Evolutionary conservation across 176 grass and related monocot species (phyloP).

Genomic region (Triticum timopheevii): DNA sequence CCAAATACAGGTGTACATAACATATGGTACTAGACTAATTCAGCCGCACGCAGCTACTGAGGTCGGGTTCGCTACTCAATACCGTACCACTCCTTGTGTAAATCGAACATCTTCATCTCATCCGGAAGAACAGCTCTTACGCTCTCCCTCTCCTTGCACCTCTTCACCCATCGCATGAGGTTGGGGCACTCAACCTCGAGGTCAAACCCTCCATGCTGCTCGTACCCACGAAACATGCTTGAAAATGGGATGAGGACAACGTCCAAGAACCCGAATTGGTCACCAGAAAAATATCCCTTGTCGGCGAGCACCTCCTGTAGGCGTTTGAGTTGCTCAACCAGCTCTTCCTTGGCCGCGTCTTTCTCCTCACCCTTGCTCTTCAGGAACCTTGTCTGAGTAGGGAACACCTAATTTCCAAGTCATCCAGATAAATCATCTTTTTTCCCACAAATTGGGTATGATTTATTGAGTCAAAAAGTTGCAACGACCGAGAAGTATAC

Average conservation of each 20-base stretch:
- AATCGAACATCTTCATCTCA: constrained; percentile 1
- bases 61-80: neutral
- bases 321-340: constrained; percentile 7
- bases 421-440: neutral
- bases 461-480: too few species aligned
- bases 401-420: constrained; percentile 12
- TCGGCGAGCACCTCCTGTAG: constrained; percentile 31
- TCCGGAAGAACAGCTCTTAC: constrained; percentile 1
- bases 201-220: constrained; percentile 7
- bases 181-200: constrained; percentile 14
- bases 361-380: constrained; percentile 33
- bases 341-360: constrained; percentile 4
- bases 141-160: constrained; percentile 44
- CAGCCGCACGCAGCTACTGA: neutral
- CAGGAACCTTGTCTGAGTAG: constrained; percentile 19
- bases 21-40: too few species aligned
- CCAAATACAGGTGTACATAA: too few species aligned
- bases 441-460: too few species aligned
- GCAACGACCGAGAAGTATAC: too few species aligned
- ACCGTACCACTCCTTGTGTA: constrained; percentile 36
- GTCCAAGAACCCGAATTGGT: constrained; percentile 37
- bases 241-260: constrained; percentile 25
- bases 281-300: constrained; percentile 19
- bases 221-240: constrained; percentile 36
- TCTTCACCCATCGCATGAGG: constrained; percentile 18